Base-by-base conservation (phyloP, 805 yeast species). In the Pichia exigua region DNA sequence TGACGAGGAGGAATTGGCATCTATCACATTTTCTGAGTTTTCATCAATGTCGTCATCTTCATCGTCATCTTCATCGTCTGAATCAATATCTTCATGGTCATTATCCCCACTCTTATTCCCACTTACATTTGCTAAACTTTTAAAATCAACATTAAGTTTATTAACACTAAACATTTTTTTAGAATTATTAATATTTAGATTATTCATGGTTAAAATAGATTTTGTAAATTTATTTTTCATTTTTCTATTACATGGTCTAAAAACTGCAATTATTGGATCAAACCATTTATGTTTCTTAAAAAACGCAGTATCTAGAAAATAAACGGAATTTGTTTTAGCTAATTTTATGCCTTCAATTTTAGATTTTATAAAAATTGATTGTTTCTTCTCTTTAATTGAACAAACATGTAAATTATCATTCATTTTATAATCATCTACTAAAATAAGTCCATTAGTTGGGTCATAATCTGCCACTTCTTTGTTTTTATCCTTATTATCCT, bases 201-300 rank as follows among this genome's bases (percentile, higher is more conserved):
- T 40, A 15, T 26, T 38, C 42, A 35, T 45, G 15, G 61, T 54
- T 2, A 62, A 43, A 46, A 64, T 58, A 21, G 58, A 59, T 46
- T 63, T 66, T 4, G 67, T 60, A 4, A 66, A 51, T 45, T 62
- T 66, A 26, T 61, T 59, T 26, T 55, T 56, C 1, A 61, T 58
- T 12, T 57, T 60, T 41, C 70, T 48, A 45, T 65, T 65, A 53
- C 70, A 66, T 1, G 67, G 69, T 46, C 70, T 53, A 27, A 63
- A 65, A 9, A 66, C 42, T 0, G 63, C 57, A 39, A 65, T 17
- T 1, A 65, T 44, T 0, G 64, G 56, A 41, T 62, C 65, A 49
- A 56, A 61, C 70, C 70, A 65, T 24, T 56, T 54, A 5, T 44
- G 17, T n/a, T 55, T 46, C 17, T 53, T 51, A n/a, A 51, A 45